Evolutionary conservation across 495 filamentous ascomycete species (phyloP).

Genomic region (Chaetomium cochliodes): DNA sequence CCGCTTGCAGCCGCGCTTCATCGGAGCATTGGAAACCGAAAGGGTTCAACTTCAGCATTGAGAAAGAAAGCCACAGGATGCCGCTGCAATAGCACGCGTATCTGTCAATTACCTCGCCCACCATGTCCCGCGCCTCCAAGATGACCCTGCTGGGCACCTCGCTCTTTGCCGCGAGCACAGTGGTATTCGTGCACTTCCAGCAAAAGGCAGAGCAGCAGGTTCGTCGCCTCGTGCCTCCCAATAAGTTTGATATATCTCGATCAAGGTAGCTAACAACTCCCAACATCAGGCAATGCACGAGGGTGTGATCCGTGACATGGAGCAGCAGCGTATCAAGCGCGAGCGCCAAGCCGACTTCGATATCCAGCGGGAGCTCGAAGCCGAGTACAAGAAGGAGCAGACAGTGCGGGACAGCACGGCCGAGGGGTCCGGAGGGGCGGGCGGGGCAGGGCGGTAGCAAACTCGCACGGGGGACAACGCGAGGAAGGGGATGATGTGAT

Average conservation of each 20-base stretch:
- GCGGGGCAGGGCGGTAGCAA: background rate
- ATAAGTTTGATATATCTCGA: background rate
- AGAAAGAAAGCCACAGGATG: background rate
- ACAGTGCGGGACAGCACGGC: constrained; percentile 44
- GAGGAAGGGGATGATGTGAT: background rate
- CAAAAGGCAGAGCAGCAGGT: constrained; percentile 87
- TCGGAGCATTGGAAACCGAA: background rate
- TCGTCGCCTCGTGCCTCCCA: constrained; percentile 29
- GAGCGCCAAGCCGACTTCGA: constrained; percentile 92
- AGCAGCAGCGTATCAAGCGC: constrained; percentile 84
- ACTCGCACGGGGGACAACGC: background rate
- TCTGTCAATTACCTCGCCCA: constrained; percentile 1
- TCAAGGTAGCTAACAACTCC: constrained; percentile 24
- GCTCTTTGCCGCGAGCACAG: constrained; percentile 69
- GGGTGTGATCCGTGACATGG: constrained; percentile 91
- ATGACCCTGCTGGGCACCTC: constrained; percentile 76
- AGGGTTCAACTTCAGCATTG: background rate
- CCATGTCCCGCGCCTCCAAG: constrained; percentile 88
- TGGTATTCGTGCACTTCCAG: constrained; percentile 83
- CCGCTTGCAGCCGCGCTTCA: background rate
- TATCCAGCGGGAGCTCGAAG: constrained; percentile 78
- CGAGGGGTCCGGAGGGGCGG: constrained; percentile 17
- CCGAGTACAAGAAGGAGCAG: constrained; percentile 88
- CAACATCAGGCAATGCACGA: constrained; percentile 81
- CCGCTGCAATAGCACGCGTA: background rate